phyloP scores from a whole-genome alignment of 2,329 filamentous ascomycete genomes.

The Talaromyces sp. region DNA sequence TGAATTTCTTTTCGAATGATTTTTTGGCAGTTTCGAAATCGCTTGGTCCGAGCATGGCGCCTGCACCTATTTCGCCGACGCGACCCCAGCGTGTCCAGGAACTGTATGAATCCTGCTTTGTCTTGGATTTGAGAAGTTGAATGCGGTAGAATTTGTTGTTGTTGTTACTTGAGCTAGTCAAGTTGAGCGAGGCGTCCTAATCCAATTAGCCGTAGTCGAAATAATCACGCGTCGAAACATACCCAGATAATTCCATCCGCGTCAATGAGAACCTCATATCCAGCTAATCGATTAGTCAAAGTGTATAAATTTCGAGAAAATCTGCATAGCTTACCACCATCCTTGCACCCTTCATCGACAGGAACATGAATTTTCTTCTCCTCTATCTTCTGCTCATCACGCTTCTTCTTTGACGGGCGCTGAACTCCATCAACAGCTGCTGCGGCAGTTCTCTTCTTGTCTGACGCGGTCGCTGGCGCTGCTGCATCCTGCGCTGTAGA shows the following conservation, averaged over 20 bases:
- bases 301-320: neutral
- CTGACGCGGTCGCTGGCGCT: neutral
- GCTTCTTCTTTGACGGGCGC: conserved; percentile 38
- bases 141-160: conserved; percentile 82
- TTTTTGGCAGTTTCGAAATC: conserved; percentile 41
- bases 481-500: conserved; percentile 14
- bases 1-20: conserved; percentile 58
- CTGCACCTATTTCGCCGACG: conserved; percentile 59
- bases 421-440: conserved; percentile 24
- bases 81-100: conserved; percentile 81
- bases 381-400: conserved; percentile 48
- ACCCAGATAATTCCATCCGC: conserved; percentile 62
- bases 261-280: conserved; percentile 62
- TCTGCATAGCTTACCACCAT: conserved; percentile 19
- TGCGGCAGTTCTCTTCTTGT: conserved; percentile 31
- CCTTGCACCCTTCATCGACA: conserved; percentile 47
- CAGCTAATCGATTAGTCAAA: conserved; percentile 19
- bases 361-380: conserved; percentile 46
- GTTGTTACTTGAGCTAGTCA: conserved; percentile 69
- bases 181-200: conserved; percentile 76
- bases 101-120: conserved; percentile 35
- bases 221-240: neutral
- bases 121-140: conserved; percentile 55
- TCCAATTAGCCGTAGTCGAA: conserved; percentile 66
- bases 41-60: conserved; percentile 41